These are phyloP conservation scores for Sclerotiophoma versabilis DNA, from an alignment of 2,329 filamentous ascomycete species.

Conservation along the genomic window DNA sequence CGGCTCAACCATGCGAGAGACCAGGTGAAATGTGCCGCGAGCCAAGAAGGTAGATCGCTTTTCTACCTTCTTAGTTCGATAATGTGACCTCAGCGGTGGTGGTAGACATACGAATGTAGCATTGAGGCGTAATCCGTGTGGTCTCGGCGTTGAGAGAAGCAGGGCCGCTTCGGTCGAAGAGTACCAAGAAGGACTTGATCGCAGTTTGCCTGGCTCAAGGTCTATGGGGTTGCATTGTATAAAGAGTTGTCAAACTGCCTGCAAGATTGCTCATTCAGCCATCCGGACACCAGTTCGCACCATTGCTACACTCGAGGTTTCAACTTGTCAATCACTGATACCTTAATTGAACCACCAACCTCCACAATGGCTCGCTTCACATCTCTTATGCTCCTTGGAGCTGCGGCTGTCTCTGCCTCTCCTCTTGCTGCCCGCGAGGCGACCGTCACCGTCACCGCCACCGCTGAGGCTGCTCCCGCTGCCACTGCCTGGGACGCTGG, in stretches of 20 bases:
- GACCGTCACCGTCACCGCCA: slow-evolving; percentile 31
- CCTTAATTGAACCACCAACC: not conserved
- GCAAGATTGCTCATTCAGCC: slow-evolving; percentile 29
- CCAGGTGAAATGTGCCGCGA: slow-evolving; percentile 20
- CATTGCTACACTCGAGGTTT: slow-evolving; percentile 9
- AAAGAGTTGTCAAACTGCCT: slow-evolving; percentile 25
- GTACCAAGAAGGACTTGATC: slow-evolving; percentile 20
- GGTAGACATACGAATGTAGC: slow-evolving; percentile 11
- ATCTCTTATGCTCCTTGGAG: slow-evolving; percentile 36
- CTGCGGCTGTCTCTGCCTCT: slow-evolving; percentile 36
- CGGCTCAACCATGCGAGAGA: slow-evolving; percentile 17
- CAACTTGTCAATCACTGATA: slow-evolving; percentile 2
- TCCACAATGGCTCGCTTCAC: slow-evolving; percentile 34
- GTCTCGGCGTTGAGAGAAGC: slow-evolving; percentile 19
- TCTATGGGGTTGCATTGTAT: slow-evolving; percentile 19
- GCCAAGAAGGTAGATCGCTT: slow-evolving; percentile 25
- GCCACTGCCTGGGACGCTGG: slow-evolving; percentile 46
- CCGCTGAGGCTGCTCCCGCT: slow-evolving; percentile 21
- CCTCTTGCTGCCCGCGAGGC: slow-evolving; percentile 33
- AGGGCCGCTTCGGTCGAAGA: slow-evolving; percentile 25
- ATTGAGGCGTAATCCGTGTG: slow-evolving; percentile 23
- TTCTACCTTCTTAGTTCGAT: slow-evolving; percentile 17
- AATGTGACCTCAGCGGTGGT: slow-evolving; percentile 17
- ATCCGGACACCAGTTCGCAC: slow-evolving; percentile 31
- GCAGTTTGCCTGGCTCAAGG: not conserved